phyloP scores from a whole-genome alignment of 2,329 filamentous ascomycete genomes.

The Simplicillium sp. region DNA sequence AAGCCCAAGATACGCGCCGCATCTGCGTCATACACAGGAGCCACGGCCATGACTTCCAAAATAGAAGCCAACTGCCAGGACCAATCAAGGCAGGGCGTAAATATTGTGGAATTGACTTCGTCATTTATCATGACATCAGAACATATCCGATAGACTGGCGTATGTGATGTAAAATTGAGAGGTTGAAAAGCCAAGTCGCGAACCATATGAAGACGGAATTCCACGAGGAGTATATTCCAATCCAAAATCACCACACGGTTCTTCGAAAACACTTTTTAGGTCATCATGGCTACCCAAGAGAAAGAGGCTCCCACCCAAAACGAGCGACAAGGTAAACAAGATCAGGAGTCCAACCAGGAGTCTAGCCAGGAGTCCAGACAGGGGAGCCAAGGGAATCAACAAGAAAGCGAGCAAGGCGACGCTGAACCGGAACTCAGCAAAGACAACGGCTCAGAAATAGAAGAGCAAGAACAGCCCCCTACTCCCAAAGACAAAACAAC shows the following conservation, averaged over 20 bases:
- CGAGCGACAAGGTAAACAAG: constrained; percentile 1
- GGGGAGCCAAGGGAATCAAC: too few relatives aligned
- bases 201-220: too few relatives aligned
- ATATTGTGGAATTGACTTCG: not conserved
- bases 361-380: too few relatives aligned
- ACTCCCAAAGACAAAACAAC: constrained; percentile 2
- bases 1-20: too few relatives aligned
- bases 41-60: not conserved
- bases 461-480: constrained; percentile 6
- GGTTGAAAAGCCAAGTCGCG: too few relatives aligned
- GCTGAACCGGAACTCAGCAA: constrained; percentile 7
- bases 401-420: constrained; percentile 7
- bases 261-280: too few relatives aligned
- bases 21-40: not conserved
- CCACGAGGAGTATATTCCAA: too few relatives aligned
- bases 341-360: too few relatives aligned
- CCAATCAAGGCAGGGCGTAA: not conserved
- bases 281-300: not conserved
- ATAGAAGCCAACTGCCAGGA: not conserved
- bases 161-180: too few relatives aligned
- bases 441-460: constrained; percentile 8
- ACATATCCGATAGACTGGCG: too few relatives aligned
- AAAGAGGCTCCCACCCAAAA: not conserved
- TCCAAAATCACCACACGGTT: too few relatives aligned
- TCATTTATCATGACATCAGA: not conserved